These are phyloP conservation scores for Priceomyces castillae DNA, from an alignment of 805 yeast genomes.

Conservation along the genomic window DNA sequence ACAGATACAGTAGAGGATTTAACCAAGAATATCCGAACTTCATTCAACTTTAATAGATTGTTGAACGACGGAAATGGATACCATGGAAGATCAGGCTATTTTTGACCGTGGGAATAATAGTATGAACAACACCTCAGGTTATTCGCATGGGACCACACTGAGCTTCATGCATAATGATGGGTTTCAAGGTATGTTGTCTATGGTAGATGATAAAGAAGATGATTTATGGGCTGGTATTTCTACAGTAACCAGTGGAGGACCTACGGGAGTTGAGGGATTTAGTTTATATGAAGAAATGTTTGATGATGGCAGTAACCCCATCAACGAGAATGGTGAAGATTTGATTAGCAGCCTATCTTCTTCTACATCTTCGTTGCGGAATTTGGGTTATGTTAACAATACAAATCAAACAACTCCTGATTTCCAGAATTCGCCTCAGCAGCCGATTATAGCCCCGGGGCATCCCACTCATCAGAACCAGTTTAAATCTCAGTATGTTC, in stretches of 20 bases:
- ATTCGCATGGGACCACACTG: not conserved
- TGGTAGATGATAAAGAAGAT: not conserved
- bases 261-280: not conserved
- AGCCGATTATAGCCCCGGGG: not conserved
- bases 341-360: slow-evolving; percentile 5
- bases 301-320: not conserved
- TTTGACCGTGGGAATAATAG: slow-evolving; percentile 2
- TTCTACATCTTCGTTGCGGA: slow-evolving; percentile 6
- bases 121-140: not conserved
- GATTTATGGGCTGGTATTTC: not conserved
- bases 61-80: not conserved
- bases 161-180: not conserved
- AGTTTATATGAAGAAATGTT: slow-evolving; percentile 1
- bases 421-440: slow-evolving; percentile 4
- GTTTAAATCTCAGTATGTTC: not conserved
- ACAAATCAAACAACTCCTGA: slow-evolving; percentile 7
- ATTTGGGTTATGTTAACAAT: slow-evolving; percentile 5
- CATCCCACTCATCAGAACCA: not conserved
- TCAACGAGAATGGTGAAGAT: not conserved
- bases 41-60: not conserved
- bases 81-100: slow-evolving; percentile 4
- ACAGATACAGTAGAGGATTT: not conserved
- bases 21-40: too few relatives aligned
- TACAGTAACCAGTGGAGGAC: not conserved
- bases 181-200: not conserved